phyloP scores from a whole-genome alignment of 2,329 filamentous ascomycete genomes.

The Fusarium pseudograminearum region DNA sequence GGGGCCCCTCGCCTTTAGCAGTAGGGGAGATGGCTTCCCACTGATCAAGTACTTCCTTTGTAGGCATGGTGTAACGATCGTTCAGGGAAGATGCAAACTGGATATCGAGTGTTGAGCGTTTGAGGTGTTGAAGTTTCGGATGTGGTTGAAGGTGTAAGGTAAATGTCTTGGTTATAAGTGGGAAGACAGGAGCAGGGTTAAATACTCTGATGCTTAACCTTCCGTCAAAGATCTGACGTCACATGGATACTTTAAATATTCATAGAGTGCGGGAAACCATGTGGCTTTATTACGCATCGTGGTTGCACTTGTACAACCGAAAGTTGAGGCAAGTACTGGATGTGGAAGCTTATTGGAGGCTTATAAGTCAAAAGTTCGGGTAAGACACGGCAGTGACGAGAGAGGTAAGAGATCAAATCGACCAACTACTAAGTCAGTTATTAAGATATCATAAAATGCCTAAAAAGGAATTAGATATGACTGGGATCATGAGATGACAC shows the following conservation, averaged over 20 bases:
- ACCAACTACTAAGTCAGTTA: neutral
- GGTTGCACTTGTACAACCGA: constrained; percentile 21
- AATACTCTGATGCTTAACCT: neutral
- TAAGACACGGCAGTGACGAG: neutral
- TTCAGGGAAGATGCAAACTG: neutral
- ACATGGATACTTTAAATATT: neutral
- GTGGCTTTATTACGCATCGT: neutral
- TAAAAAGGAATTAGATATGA: neutral
- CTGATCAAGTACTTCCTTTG: constrained; percentile 39
- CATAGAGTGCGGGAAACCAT: neutral
- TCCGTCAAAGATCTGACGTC: constrained; percentile 13
- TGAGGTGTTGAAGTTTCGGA: too few relatives aligned
- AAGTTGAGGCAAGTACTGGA: neutral
- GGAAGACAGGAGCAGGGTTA: neutral
- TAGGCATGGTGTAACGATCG: constrained; percentile 28
- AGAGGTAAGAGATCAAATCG: neutral
- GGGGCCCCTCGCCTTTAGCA: constrained; percentile 38
- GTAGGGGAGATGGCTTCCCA: constrained; percentile 31
- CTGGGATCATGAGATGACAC: neutral
- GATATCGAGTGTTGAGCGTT: neutral
- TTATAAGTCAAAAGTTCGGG: neutral
- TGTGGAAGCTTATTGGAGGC: neutral
- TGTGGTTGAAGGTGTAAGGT: neutral
- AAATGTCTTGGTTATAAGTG: neutral
- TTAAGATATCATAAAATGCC: neutral